These are phyloP conservation scores for Beauveria varroae DNA, from an alignment of 2,329 filamentous ascomycete genomes.

Conservation along the genomic window DNA sequence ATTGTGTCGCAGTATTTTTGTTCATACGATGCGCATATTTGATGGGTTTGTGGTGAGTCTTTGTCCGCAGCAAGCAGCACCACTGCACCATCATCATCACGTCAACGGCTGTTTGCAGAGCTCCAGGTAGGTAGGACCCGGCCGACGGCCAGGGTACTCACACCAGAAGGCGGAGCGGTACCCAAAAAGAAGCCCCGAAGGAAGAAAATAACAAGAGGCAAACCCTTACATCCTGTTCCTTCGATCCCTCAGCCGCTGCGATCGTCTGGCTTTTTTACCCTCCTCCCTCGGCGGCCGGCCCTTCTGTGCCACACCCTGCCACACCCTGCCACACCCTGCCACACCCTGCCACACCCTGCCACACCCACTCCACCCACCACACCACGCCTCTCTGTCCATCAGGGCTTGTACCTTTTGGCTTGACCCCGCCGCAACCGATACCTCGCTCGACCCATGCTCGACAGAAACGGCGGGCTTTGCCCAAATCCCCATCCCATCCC, in stretches of 20 bases:
- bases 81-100: neutral
- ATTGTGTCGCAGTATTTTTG: no score
- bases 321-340: neutral
- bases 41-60: neutral
- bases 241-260: neutral
- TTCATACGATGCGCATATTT: neutral
- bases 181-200: neutral
- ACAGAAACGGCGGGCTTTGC: slow-evolving; percentile 8
- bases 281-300: slow-evolving; percentile 1
- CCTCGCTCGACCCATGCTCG: neutral
- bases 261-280: neutral
- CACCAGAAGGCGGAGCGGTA: no score
- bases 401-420: neutral
- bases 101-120: neutral
- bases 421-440: neutral
- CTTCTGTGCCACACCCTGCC: slow-evolving; percentile 6
- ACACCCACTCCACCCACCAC: neutral
- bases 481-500: slow-evolving; percentile 11
- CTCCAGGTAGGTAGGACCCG: no score
- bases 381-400: neutral
- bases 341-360: neutral
- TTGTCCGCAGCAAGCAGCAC: neutral
- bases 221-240: neutral
- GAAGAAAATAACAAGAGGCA: neutral
- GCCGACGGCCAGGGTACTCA: no score